Conservation (phyloP, 2,329 filamentous ascomycete genomes). For the Pyricularia pennisetigena region DNA sequence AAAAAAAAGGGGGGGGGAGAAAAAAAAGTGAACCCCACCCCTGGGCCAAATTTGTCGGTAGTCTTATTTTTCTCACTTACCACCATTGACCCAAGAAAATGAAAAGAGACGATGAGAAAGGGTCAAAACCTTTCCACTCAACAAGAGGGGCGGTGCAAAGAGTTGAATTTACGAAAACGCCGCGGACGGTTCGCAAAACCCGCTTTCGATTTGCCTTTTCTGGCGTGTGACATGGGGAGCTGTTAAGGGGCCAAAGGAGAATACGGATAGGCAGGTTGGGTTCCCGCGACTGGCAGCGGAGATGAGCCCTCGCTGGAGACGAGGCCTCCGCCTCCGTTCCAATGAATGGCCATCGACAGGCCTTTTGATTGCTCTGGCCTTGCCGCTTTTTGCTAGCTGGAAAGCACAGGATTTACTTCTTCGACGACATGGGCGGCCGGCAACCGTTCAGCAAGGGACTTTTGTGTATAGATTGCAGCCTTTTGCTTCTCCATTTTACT, state of each 20-base stretch:
- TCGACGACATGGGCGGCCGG: background rate
- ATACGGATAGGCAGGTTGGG: background rate
- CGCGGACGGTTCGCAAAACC: background rate
- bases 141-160: background rate
- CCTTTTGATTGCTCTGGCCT: background rate
- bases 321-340: background rate
- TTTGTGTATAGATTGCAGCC: no score
- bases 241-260: background rate
- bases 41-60: background rate
- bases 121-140: background rate
- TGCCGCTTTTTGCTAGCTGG: background rate
- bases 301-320: background rate
- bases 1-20: no score
- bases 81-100: background rate
- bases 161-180: background rate
- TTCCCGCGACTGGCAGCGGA: background rate
- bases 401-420: background rate
- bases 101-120: background rate
- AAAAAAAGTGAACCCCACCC: background rate
- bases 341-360: background rate
- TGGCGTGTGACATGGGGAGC: background rate
- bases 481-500: no score
- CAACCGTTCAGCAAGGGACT: no score
- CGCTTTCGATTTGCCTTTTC: background rate
- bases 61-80: background rate